phyloP scores from a whole-genome alignment of 345 rosid species.

The Gynandropsis gynandra region DNA sequence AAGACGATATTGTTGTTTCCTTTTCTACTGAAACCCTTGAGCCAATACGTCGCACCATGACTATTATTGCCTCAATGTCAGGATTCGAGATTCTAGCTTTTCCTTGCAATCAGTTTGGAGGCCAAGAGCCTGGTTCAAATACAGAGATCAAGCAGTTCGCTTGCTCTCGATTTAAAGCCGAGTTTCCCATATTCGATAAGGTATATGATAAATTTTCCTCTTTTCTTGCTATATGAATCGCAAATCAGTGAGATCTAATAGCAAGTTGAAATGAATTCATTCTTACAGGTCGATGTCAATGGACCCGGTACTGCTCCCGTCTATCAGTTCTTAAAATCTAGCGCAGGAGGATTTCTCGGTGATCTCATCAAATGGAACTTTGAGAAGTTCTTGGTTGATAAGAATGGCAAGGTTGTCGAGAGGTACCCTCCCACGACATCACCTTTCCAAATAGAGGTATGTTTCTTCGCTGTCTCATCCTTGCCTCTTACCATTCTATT shows the following conservation, averaged over 20 bases:
- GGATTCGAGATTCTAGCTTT: conserved; percentile 88
- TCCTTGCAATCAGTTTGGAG: conserved; percentile 90
- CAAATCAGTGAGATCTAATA: background rate
- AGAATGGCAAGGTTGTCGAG: conserved; percentile 79
- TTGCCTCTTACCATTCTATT: background rate
- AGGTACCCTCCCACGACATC: conserved; percentile 93
- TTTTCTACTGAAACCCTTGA: background rate
- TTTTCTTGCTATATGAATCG: background rate
- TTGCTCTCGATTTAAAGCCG: conserved; percentile 84
- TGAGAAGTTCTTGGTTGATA: conserved; percentile 87
- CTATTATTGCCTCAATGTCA: conserved; percentile 15
- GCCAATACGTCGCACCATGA: background rate
- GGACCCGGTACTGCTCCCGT: conserved; percentile 85
- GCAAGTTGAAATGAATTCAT: background rate
- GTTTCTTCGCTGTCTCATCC: background rate
- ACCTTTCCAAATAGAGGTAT: conserved; percentile 91
- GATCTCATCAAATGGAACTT: conserved; percentile 90
- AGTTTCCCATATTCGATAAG: conserved; percentile 89
- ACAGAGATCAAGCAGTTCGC: conserved; percentile 72
- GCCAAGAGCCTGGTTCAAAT: conserved; percentile 84
- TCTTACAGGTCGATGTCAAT: conserved; percentile 75
- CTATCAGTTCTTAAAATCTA: conserved; percentile 79
- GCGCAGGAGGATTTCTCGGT: conserved; percentile 71
- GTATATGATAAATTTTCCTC: conserved; percentile 21
- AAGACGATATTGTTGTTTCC: background rate